Evolutionary conservation across 2,329 filamentous ascomycete species (phyloP).

Genomic region (Pyricularia pennisetigena): DNA sequence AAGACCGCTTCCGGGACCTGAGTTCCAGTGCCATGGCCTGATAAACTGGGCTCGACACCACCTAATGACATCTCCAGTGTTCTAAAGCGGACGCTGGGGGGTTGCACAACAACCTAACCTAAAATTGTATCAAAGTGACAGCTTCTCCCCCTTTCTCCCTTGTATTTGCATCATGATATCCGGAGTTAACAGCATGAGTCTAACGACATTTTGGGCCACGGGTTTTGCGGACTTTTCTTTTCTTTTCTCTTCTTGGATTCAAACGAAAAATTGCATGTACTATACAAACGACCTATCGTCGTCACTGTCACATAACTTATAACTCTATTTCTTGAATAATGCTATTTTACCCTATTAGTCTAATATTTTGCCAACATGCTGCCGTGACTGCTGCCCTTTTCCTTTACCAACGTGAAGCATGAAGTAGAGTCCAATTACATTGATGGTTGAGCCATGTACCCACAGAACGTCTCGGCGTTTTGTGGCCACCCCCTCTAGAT

Average conservation of each 20-base stretch:
- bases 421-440: neutral
- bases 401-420: neutral
- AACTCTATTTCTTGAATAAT: neutral
- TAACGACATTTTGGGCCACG: neutral
- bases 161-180: neutral
- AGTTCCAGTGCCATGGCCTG: conserved; percentile 4
- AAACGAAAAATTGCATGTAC: neutral
- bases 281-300: neutral
- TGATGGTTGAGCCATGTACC: neutral
- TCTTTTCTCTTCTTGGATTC: neutral
- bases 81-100: neutral
- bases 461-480: too few species aligned
- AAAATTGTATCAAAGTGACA: neutral
- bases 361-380: neutral
- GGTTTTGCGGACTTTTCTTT: neutral
- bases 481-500: neutral
- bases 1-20: conserved; percentile 27
- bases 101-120: neutral
- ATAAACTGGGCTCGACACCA: neutral
- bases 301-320: conserved; percentile 1
- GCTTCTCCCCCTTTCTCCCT: neutral
- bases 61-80: neutral
- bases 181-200: neutral
- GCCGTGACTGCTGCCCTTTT: neutral
- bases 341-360: neutral